Evolutionary conservation across 2,329 filamentous ascomycete genomes (phyloP).

Genomic region (Hymenotorrendiella dingleyae): DNA sequence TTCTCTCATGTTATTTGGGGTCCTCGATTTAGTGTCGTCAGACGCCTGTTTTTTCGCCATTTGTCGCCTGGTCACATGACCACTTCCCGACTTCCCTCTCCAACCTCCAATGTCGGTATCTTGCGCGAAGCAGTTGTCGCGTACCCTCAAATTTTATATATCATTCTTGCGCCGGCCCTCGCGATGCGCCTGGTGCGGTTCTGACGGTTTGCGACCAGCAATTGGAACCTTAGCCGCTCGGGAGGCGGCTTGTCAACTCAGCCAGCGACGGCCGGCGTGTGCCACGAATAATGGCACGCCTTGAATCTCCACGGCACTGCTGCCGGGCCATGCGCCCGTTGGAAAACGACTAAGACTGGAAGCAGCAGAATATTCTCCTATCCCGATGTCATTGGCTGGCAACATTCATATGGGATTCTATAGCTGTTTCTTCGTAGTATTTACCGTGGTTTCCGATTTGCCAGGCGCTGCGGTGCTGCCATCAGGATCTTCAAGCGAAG

Average conservation of each 20-base stretch:
- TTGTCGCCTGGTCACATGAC: too few species aligned
- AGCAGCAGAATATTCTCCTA: too few species aligned
- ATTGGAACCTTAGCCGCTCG: constrained; percentile 22
- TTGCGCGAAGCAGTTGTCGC: too few species aligned
- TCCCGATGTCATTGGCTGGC: constrained; percentile 4
- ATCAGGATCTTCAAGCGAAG: constrained; percentile 20
- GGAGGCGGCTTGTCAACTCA: constrained; percentile 16
- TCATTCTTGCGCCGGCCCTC: neutral
- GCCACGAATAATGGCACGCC: constrained; percentile 9
- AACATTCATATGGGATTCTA: constrained; percentile 6
- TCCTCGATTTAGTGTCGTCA: neutral
- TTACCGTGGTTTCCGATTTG: constrained; percentile 16
- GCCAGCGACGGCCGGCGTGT: constrained; percentile 15
- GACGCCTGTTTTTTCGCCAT: too few species aligned
- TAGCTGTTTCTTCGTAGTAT: neutral
- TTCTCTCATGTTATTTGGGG: neutral
- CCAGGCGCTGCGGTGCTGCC: constrained; percentile 7
- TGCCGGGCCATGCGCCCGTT: neutral
- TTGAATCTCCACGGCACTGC: constrained; percentile 8
- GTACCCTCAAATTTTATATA: neutral
- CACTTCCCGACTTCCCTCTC: too few species aligned
- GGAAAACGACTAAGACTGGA: too few species aligned
- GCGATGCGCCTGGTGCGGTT: neutral
- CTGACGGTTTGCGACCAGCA: constrained; percentile 9
- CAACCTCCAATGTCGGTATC: too few species aligned